Evolutionary conservation across 1,284 basidiomycete species (phyloP).

Genomic region (Macrocystidia cucumis): DNA sequence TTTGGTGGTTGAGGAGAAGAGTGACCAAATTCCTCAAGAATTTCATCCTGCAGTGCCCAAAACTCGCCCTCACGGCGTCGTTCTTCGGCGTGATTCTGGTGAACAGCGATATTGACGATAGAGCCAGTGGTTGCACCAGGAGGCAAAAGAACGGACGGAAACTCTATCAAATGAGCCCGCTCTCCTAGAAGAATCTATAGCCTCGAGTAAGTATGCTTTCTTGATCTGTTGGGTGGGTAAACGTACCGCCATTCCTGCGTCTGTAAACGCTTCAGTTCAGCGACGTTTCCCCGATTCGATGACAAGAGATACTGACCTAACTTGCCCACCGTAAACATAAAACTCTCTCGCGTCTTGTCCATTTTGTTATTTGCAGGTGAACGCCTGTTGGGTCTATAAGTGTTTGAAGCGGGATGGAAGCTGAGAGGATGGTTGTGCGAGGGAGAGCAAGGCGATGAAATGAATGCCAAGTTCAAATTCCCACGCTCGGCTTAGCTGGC

Average conservation of each 20-base stretch:
- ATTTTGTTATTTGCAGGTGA: too few relatives aligned
- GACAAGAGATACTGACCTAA: slow-evolving; percentile 25
- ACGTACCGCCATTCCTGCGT: slow-evolving; percentile 75
- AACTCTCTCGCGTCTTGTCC: slow-evolving; percentile 28
- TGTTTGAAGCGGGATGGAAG: too few relatives aligned
- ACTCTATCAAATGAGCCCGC: slow-evolving; percentile 91
- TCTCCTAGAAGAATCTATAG: slow-evolving; percentile 90
- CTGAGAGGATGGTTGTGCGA: too few relatives aligned
- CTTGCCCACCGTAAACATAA: slow-evolving; percentile 45
- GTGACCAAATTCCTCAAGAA: slow-evolving; percentile 70
- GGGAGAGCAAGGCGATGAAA: too few relatives aligned
- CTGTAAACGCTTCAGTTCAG: slow-evolving; percentile 23
- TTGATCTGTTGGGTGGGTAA: slow-evolving; percentile 6
- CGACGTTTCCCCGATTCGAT: slow-evolving; percentile 1
- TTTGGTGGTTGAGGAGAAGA: slow-evolving; percentile 66
- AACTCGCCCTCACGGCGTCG: slow-evolving; percentile 75
- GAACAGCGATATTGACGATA: slow-evolving; percentile 93
- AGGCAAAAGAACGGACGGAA: slow-evolving; percentile 87
- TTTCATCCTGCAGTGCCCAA: slow-evolving; percentile 74
- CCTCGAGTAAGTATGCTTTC: too few relatives aligned
- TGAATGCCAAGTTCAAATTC: too few relatives aligned
- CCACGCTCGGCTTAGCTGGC: too few relatives aligned
- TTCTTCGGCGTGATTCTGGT: slow-evolving; percentile 80
- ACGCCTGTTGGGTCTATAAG: too few relatives aligned
- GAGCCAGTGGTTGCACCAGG: slow-evolving; percentile 87